Evolutionary conservation across 768 basidiomycete species (phyloP).

Genomic region (Hypholoma sublateritium): DNA sequence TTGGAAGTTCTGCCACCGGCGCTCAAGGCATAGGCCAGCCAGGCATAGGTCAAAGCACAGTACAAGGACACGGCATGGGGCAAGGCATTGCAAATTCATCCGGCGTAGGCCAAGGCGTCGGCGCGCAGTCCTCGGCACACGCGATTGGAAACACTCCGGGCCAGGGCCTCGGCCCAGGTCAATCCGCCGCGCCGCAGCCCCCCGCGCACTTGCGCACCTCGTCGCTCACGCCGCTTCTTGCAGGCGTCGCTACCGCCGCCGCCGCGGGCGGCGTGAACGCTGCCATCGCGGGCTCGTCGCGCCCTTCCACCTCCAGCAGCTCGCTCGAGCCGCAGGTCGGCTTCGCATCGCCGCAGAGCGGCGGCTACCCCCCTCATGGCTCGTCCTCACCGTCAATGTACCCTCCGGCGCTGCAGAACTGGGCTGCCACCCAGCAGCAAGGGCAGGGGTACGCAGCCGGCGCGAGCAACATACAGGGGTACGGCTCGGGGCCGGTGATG

Average conservation of each 20-base stretch:
- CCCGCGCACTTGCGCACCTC: slow-evolving; percentile 19
- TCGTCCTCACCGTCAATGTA: slow-evolving; percentile 7
- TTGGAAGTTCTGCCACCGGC: not conserved
- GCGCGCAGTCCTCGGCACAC: not conserved
- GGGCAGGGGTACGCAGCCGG: slow-evolving; percentile 1
- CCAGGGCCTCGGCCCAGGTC: slow-evolving; percentile 1
- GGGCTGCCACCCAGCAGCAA: slow-evolving; percentile 14
- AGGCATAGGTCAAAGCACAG: not conserved
- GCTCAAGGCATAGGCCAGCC: not conserved
- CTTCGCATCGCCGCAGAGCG: slow-evolving; percentile 13
- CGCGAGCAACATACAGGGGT: slow-evolving; percentile 9
- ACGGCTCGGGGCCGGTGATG: slow-evolving; percentile 15
- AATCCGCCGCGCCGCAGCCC: slow-evolving; percentile 8
- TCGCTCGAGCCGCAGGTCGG: slow-evolving; percentile 34
- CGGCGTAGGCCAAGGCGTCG: not conserved
- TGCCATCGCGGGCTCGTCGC: slow-evolving; percentile 29
- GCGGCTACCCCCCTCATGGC: slow-evolving; percentile 7
- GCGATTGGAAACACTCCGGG: not conserved
- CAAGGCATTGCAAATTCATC: not conserved
- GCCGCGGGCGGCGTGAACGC: slow-evolving; percentile 12
- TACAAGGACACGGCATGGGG: not conserved
- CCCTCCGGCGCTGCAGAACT: slow-evolving; percentile 19
- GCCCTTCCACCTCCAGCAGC: slow-evolving; percentile 41
- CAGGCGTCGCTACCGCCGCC: slow-evolving; percentile 16
- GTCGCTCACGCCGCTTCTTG: slow-evolving; percentile 26